Evolutionary conservation across 129 eudicot genomes (phyloP), one percentile per base, ranked within the genome.

Genomic region (Pulicaria dysenterica): DNA sequence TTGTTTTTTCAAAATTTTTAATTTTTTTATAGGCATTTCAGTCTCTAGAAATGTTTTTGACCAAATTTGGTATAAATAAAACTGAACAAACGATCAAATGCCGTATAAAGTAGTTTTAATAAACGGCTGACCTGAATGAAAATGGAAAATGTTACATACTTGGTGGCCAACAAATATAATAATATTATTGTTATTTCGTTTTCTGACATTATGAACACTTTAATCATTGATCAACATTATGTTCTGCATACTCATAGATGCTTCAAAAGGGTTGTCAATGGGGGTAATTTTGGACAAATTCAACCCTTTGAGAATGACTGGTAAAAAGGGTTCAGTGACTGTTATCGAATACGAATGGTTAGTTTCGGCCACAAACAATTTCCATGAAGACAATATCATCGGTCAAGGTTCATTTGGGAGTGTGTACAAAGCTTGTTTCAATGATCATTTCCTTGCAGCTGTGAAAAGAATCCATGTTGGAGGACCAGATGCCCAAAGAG

Each of bases 341-440:
- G 70, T 83, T 31, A 82, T 93, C 44, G 99, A 90, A 67, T 90
- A 94, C 81, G 87, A 77, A 42, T 73, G 85, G 86, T 80, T 94
- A 75, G 88, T 82, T 24, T 80, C 86, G 51, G 97, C 97, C 62
- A 94, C 99, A 51, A 86, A 88, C 58, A 91, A 88, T 72, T 94
- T 94, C 70, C 85, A 81, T 66, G 91, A 84, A 46, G 81, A 75
- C 73, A 88, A 82, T 70, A 58, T 86, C 62, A 70, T 94, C 15
- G 99, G 93, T 14, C 89, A 86, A 58, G 96, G 95, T 60, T 82
- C 91, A 68, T 70, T 77, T 68, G 96, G 92, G 8, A 77, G 85
- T 36, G 96, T 90, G 43, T 94, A 88, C 73, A 94, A 83, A 82
- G 99, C 99, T 64, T 86, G 81, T 5, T 88, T 94, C 76, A 78